Evolutionary conservation across 1,139 yeast genomes (phyloP).

Genomic region (Lodderomyces margitis): DNA sequence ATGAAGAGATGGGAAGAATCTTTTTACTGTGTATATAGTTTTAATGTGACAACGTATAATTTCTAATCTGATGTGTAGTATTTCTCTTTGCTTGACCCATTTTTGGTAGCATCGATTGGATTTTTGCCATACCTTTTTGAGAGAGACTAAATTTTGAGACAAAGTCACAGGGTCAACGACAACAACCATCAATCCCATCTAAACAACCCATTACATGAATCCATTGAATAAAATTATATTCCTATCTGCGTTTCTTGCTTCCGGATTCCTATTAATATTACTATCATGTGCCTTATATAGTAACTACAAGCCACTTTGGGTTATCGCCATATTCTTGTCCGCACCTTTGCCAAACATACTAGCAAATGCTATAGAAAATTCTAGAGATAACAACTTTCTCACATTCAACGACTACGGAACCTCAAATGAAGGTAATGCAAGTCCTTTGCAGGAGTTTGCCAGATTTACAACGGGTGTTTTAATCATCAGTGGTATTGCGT

Average conservation of each 20-base stretch:
- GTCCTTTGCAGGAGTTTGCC: conserved; percentile 56
- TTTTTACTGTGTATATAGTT: conserved; percentile 1
- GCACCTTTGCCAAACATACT: conserved; percentile 71
- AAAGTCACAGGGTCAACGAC: no score
- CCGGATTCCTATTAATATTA: conserved; percentile 71
- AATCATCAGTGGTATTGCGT: conserved; percentile 64
- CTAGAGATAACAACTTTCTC: conserved; percentile 54
- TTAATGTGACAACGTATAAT: neutral
- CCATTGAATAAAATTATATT: conserved; percentile 73
- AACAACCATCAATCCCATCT: neutral
- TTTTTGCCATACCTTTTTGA: no score
- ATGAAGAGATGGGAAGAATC: neutral
- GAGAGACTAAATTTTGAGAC: no score
- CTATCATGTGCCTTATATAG: conserved; percentile 71
- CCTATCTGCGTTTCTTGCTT: conserved; percentile 66
- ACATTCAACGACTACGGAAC: conserved; percentile 54
- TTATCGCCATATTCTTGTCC: conserved; percentile 57
- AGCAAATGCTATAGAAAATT: conserved; percentile 41
- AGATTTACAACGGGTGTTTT: conserved; percentile 64
- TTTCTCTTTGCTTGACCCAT: neutral
- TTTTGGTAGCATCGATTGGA: neutral
- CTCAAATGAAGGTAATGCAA: conserved; percentile 23
- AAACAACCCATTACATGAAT: conserved; percentile 25
- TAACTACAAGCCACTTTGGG: conserved; percentile 72
- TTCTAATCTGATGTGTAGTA: neutral